phyloP scores from a whole-genome alignment of 495 filamentous ascomycete genomes.

The Penicillium coffeae region DNA sequence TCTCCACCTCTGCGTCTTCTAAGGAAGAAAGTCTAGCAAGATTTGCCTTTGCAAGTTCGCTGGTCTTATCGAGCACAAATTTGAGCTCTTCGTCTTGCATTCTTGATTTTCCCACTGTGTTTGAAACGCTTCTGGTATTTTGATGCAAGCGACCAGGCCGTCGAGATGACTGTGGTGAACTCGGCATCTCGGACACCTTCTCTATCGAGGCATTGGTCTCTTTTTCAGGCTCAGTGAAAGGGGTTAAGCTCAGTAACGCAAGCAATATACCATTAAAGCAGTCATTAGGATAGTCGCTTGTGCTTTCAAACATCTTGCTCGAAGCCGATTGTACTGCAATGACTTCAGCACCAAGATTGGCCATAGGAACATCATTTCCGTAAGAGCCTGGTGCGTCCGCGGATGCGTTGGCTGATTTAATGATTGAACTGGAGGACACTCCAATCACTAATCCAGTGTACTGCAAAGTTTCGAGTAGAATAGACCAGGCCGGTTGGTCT shows the following conservation, averaged over 20 bases:
- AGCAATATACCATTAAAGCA: slow-evolving; percentile 74
- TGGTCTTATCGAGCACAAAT: slow-evolving; percentile 80
- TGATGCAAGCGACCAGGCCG: slow-evolving; percentile 44
- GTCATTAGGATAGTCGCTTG: slow-evolving; percentile 75
- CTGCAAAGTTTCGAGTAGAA: slow-evolving; percentile 84
- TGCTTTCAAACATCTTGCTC: slow-evolving; percentile 82
- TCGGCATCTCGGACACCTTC: slow-evolving; percentile 10
- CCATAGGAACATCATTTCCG: slow-evolving; percentile 46
- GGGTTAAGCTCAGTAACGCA: slow-evolving; percentile 66
- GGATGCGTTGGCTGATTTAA: slow-evolving; percentile 27
- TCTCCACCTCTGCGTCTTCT: slow-evolving; percentile 56
- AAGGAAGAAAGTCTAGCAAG: slow-evolving; percentile 65
- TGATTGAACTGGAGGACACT: slow-evolving; percentile 38
- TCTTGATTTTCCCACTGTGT: slow-evolving; percentile 36
- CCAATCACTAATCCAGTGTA: slow-evolving; percentile 86
- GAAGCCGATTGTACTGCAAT: slow-evolving; percentile 87
- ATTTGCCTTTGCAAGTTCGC: slow-evolving; percentile 74
- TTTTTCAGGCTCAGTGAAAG: slow-evolving; percentile 31
- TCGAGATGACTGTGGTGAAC: slow-evolving; percentile 31
- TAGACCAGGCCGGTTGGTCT: slow-evolving; percentile 73
- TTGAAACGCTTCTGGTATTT: slow-evolving; percentile 57
- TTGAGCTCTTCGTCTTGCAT: slow-evolving; percentile 47
- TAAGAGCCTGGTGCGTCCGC: slow-evolving; percentile 22
- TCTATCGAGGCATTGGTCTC: slow-evolving; percentile 25
- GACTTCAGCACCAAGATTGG: slow-evolving; percentile 71